phyloP scores from a whole-genome alignment of 208 protist genomes.

The Trypanosoma platydactyli region DNA sequence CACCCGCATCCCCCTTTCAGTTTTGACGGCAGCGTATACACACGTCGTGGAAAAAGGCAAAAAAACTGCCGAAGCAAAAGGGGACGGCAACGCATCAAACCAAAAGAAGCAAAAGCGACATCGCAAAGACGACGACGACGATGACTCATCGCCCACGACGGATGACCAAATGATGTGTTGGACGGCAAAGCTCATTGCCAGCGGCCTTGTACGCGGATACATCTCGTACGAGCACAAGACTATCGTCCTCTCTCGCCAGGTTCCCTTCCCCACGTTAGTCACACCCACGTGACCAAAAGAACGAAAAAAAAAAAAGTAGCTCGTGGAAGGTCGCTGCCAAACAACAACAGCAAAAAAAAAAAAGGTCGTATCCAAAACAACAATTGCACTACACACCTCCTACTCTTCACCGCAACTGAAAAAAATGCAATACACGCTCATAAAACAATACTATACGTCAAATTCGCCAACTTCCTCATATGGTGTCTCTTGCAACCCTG shows the following conservation, averaged over 20 bases:
- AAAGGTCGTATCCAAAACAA: slow-evolving; percentile 1
- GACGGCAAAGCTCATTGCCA: slow-evolving; percentile 69
- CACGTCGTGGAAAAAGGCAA: slow-evolving; percentile 31
- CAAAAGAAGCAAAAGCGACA: slow-evolving; percentile 14
- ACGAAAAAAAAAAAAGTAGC: slow-evolving; percentile 15
- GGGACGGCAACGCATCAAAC: not conserved
- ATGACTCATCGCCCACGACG: slow-evolving; percentile 32
- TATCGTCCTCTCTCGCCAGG: slow-evolving; percentile 68
- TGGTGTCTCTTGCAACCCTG: too few species aligned
- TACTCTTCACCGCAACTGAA: too few species aligned
- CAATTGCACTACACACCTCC: too few species aligned
- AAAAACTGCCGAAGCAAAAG: not conserved
- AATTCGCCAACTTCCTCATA: too few species aligned
- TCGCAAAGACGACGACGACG: slow-evolving; percentile 19
- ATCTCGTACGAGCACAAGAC: slow-evolving; percentile 85
- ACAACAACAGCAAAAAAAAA: slow-evolving; percentile 24
- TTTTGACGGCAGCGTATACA: slow-evolving; percentile 53
- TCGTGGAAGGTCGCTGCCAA: slow-evolving; percentile 3
- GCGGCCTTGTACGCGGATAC: slow-evolving; percentile 70
- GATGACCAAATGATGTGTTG: slow-evolving; percentile 72
- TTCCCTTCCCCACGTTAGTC: slow-evolving; percentile 57
- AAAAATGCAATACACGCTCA: too few species aligned
- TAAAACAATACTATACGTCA: too few species aligned
- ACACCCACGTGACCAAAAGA: not conserved
- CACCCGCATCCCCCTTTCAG: slow-evolving; percentile 66